Base-by-base conservation (phyloP, 495 filamentous ascomycete genomes). In the Baudoinia panamericana region DNA sequence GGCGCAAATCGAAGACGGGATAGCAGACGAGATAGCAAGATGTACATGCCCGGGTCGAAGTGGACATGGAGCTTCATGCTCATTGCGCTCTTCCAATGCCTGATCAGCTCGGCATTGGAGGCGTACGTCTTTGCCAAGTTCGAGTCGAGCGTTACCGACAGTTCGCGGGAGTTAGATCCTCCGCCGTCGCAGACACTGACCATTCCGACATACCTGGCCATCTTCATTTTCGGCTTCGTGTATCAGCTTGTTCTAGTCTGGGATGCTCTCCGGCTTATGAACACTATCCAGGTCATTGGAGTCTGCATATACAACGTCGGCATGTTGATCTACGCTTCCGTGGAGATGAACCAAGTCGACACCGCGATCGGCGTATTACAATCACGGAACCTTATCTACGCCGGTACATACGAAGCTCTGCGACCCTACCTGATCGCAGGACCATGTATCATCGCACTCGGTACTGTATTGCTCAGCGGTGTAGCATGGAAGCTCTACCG, bases 261-360 rank as follows among this genome's bases (percentile, higher is more conserved):
- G 63, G 90, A 97, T 69, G 88, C 92, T 2, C 66, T 97, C 43
- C 76, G 85, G 33, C 64, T 87, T 55, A 94, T 94, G 65, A 97
- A 97, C 63, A 97, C 90, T 11, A 97, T 97, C 71, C 90, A 97
- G 60, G 69, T 97, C 56, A 96, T 97, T 52, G 92, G 90, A 22
- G 67, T 97, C 13, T 95, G 88, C 61, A 51, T 88, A 24, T 93
- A 86, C 62, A 94, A 97, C 61, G 53, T 88, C 21, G 87, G 82
- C 8, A 74, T 96, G 47, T 70, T 96, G 33, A 71, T 97, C 48
- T 96, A 96, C 54, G 82, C 87, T 10, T 78, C 84, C 23, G 81
- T 96, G 39, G 87, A 97, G 57, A 80, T 87, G 46, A 76, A 86
- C 39, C 85, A 95, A 59, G 87, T 95, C 51, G 57, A 74, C 33